Percentiles rank a stretch among this genome's conserved stretches.
Conservation (phyloP, 2,329 filamentous ascomycete genomes). For the Trichoderma harzianum region DNA sequence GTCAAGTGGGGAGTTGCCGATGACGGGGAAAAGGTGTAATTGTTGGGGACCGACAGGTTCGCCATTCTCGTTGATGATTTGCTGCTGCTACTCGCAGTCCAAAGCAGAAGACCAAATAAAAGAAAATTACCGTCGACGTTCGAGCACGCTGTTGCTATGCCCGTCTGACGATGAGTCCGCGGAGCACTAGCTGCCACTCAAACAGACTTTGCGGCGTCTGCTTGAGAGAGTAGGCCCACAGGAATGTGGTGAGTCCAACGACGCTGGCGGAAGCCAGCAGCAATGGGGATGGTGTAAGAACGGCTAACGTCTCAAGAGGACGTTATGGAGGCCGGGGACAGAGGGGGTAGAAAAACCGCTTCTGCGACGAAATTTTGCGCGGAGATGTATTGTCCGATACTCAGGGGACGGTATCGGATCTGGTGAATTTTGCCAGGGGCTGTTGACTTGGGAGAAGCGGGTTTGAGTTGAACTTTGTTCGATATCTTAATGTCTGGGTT, state of each 20-base stretch:
- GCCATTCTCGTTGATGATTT: conserved; percentile 58
- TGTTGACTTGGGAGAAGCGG: conserved; percentile 17
- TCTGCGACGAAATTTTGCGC: conserved; percentile 85
- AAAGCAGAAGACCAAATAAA: conserved; percentile 20
- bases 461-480: conserved; percentile 17
- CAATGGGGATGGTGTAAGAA: conserved; percentile 46
- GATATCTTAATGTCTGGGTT: background rate
- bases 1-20: conserved; percentile 84
- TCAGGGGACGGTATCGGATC: conserved; percentile 74
- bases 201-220: conserved; percentile 93
- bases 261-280: conserved; percentile 87
- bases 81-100: conserved; percentile 22
- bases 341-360: conserved; percentile 78
- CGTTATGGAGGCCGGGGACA: conserved; percentile 91
- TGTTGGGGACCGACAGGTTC: conserved; percentile 72
- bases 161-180: conserved; percentile 55
- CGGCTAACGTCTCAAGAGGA: conserved; percentile 61
- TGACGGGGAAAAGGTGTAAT: conserved; percentile 80
- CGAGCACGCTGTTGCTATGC: conserved; percentile 21
- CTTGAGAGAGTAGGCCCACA: conserved; percentile 98
- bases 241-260: conserved; percentile 56
- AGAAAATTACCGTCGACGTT: conserved; percentile 12
- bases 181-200: conserved; percentile 97
- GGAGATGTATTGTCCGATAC: conserved; percentile 72
- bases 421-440: conserved; percentile 36